Evolutionary conservation across 306 rosid species (phyloP), one percentile per base, ranked within the genome.

Genomic region (Corylus avellana): DNA sequence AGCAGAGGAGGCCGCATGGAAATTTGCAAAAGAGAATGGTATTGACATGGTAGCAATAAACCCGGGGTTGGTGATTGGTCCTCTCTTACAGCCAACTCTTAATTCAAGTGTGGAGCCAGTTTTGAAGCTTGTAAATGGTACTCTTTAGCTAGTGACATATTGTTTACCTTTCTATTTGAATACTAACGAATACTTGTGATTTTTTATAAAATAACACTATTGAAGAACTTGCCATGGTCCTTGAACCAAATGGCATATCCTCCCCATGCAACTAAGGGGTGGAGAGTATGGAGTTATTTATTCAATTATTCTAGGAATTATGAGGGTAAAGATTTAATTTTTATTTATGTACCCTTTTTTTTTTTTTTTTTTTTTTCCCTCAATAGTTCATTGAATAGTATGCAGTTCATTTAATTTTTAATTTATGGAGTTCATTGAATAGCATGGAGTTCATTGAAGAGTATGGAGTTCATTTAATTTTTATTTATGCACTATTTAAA

Each of bases 111-210:
- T 83, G 70, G 76, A 88, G 46, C 56, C 83, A 12, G 18, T 93
- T 79, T 46, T 90, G 82, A 81, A 89, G 74, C 62, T 93, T 37
- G 10, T 90, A 39, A 89, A 86, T 49, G 98, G 98, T 93, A 87
- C 37, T 42, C 42, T 49, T 77, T 8, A 7, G 25, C 62, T 9
- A 56, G 62, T n/a, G 62, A 6, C 3, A 17, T 7, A 56, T n/a
- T 56, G 27, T 56, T 56, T 56, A 7, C 62, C 27, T n/a, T n/a
- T 56, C 62, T n/a, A 1, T 56, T 56, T 53, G 57, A n/a, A 56
- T 56, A 56, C 16, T n/a, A 18, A 7, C 10, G 8, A 56, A n/a
- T 56, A 56, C 62, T 56, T 56, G 8, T 0, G 11, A 8, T 8
- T 56, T 18, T 56, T 6, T 5, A 7, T 56, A 5, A 56, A 63